Conservation (phyloP, 345 rosid species). For the Pistacia atlantica region DNA sequence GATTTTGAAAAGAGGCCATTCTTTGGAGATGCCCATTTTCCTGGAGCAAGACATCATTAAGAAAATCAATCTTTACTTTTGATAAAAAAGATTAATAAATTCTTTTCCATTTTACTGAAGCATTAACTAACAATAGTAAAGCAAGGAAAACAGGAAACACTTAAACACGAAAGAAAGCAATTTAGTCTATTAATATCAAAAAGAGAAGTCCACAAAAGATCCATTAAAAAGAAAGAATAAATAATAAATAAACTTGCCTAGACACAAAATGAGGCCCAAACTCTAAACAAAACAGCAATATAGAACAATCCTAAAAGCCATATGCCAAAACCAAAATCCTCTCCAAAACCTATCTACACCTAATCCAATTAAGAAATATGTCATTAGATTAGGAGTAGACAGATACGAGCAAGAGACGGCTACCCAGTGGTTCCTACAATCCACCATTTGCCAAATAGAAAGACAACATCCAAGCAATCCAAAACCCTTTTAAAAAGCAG, state of each 20-base stretch:
- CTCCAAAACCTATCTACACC: not conserved
- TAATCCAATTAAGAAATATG: not conserved
- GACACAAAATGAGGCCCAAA: not conserved
- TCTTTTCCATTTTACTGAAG: slow-evolving; percentile 3
- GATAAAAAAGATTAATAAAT: not conserved
- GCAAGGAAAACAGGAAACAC: not conserved
- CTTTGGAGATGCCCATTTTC: slow-evolving; percentile 80
- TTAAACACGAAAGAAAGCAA: not conserved
- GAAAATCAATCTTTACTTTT: not conserved
- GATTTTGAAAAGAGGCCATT: slow-evolving; percentile 59
- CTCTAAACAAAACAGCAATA: not conserved
- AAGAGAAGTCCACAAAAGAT: not conserved
- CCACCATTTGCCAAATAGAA: not conserved
- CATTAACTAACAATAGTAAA: slow-evolving; percentile 4
- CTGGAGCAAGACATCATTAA: slow-evolving; percentile 41
- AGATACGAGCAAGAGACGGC: not conserved
- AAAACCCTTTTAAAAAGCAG: not conserved
- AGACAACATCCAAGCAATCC: not conserved
- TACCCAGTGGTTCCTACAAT: not conserved
- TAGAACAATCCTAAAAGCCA: not conserved
- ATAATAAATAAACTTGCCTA: not conserved
- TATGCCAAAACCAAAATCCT: slow-evolving; percentile 1
- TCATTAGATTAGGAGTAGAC: not conserved
- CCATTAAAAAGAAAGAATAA: not conserved
- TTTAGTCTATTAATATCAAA: not conserved